Evolutionary conservation across 2,329 filamentous ascomycete species (phyloP), one percentile per base, ranked within the genome.

Genomic region (Phialocephala subalpina): DNA sequence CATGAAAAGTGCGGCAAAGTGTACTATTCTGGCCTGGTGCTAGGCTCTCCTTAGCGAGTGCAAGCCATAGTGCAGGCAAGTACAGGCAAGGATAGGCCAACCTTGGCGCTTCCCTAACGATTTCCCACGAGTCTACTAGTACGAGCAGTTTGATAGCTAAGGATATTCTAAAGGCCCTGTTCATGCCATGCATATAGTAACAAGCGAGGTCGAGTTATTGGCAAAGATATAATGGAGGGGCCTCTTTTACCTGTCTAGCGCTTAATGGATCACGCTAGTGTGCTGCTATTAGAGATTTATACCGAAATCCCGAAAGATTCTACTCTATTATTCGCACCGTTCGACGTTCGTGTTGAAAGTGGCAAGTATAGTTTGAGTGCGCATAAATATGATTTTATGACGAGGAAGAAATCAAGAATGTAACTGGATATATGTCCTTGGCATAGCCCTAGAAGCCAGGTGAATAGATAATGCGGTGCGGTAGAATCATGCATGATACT

Each of bases 231-330:
- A 60, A 70, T 42, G 67, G 58, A 55, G 42, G 61, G 47, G 56
- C 58, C 64, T 64, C 52, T 52, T 47, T 60, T 69, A 53, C 67
- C 25, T 67, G 22, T 20, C 58, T 71, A 69, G 69, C 64, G 66
- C 63, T 61, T 60, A 66, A 45, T 14, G 52, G 40, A 25, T 36
- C 29, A 14, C 53, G 25, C 45, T 40, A 20, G 56, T 42, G 49
- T 53, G 49, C 14, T 53, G 49, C 45, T 53, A 25, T 58, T 68
- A 68, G 69, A 70, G 69, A 65, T 57, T 60, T 36, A 60, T 61
- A 70, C 69, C 69, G 69, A 68, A 27, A 58, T 68, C 49, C 69
- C 69, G 67, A 64, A 66, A 58, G 33, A 47, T 66, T 62, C 60
- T 65, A 53, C 62, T 67, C 45, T 42, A 33, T 18, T n/a, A 36